Evolutionary conservation across 495 filamentous ascomycete genomes (phyloP).

Genomic region (Aspergillus heteromorphus): DNA sequence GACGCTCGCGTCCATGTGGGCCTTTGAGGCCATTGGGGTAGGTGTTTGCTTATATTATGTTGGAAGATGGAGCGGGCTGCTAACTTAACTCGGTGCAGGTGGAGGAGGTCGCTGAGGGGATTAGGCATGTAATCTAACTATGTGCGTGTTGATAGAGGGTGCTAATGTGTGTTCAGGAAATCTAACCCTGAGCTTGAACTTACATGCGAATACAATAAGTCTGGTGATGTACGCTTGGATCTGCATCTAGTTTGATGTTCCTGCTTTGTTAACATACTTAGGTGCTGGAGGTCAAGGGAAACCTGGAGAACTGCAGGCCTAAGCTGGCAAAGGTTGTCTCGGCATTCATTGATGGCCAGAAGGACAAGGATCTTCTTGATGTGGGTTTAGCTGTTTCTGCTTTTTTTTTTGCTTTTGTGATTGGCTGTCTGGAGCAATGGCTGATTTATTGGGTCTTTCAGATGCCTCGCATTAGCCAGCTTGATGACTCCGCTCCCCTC

Average conservation of each 20-base stretch:
- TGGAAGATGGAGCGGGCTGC: background rate
- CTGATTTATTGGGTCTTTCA: background rate
- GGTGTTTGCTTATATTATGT: background rate
- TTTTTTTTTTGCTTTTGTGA: background rate
- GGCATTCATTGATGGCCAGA: slow-evolving; percentile 18
- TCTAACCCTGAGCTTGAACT: background rate
- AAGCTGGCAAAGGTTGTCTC: slow-evolving; percentile 8
- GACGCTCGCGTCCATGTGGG: slow-evolving; percentile 21
- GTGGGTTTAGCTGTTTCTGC: slow-evolving; percentile 8
- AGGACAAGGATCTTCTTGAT: slow-evolving; percentile 22
- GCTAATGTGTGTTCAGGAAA: slow-evolving; percentile 1
- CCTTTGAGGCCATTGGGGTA: slow-evolving; percentile 22
- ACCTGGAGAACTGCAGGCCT: background rate
- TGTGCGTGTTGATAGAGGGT: background rate
- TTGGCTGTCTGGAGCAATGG: background rate
- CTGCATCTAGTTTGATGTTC: background rate
- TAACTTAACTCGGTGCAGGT: slow-evolving; percentile 10
- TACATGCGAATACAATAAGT: slow-evolving; percentile 12
- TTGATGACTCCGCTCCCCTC: slow-evolving; percentile 9
- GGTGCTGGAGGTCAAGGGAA: slow-evolving; percentile 17
- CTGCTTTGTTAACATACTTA: slow-evolving; percentile 3
- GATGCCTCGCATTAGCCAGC: slow-evolving; percentile 15
- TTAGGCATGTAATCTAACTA: slow-evolving; percentile 5
- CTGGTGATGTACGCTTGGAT: slow-evolving; percentile 18
- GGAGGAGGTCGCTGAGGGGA: slow-evolving; percentile 12